Evolutionary conservation across 2,329 filamentous ascomycete species (phyloP), one percentile per base, ranked within the genome.

Genomic region (Knoxdaviesia capensis): DNA sequence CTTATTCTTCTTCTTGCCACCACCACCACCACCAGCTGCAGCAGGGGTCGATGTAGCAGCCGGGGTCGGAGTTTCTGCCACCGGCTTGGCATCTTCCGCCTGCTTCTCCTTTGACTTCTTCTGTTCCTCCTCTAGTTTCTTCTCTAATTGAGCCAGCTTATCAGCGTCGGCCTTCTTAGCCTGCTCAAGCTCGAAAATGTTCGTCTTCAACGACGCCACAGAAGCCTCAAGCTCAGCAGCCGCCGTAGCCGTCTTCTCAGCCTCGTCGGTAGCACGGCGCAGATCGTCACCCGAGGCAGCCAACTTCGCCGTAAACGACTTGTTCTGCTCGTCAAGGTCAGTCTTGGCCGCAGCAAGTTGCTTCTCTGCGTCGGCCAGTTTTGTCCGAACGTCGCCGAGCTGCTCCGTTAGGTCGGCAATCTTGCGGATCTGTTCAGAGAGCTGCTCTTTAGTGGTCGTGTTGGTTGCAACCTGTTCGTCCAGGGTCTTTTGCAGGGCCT

Each of bases 1-100:
- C 58, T 83, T 87, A 59, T 84, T 92, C 61, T 86, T 88, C 45
- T 68, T 71, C 46, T 65, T 64, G 0, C 53, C 52, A 4, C 48
- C 46, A 5, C 46, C 47, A 9, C 20, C 20, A 20, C 20, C 20
- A 20, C 20, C 20, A 20, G 20, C 20, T 20, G 20, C 20, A 6
- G 52, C 37, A 6, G 52, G 44, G 1, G 53, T 40, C 4, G 52
- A 40, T 2, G 56, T 39, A 1, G 52, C 33, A 1, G 56, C 34
- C 1, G 53, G 41, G 1, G 57, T 37, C 4, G 56, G 43, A 4
- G 57, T 45, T 3, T 53, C 41, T 34, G 48, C 48, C 9, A 52
- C 47, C 6, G 53, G 45, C 10, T 53, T 46, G 2, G 54, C 47
- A 5, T 51, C 45, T 4, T 49, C 36, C n/a, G 49, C 52, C 47